These are phyloP conservation scores for Solanum boliviense DNA, from an alignment of 257 asterid species.

Conservation along the genomic window DNA sequence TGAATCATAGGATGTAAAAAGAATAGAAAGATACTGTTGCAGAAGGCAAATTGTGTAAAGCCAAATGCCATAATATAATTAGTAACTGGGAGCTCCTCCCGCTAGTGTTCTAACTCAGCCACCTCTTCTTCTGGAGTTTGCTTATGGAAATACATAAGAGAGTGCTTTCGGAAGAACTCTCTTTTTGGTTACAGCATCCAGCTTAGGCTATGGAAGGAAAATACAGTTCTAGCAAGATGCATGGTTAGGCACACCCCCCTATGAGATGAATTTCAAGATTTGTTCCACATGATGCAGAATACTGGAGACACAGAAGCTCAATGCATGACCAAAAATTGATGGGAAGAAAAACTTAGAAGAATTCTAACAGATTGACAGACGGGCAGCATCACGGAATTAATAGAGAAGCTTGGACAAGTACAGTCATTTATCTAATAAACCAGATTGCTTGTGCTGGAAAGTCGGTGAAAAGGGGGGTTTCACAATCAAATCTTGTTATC, in stretches of 20 bases:
- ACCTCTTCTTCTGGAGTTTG: not conserved
- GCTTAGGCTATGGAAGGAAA: not conserved
- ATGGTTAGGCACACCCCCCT: not conserved
- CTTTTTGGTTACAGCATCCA: not conserved
- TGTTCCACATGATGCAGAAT: not conserved
- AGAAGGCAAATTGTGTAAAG: not conserved
- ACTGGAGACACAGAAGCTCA: not conserved
- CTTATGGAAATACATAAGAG: not conserved
- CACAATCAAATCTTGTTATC: not conserved
- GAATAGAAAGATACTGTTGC: not conserved
- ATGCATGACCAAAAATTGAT: not conserved
- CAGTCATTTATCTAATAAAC: not conserved
- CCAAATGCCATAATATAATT: not conserved
- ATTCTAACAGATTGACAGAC: not conserved
- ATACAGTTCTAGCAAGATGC: not conserved
- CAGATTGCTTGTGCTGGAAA: not conserved
- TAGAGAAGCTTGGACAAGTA: not conserved
- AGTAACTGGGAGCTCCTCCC: not conserved
- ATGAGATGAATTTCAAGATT: not conserved
- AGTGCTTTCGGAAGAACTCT: not conserved
- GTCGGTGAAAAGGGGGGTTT: not conserved
- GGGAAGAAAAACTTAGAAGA: not conserved
- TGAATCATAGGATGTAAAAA: not conserved
- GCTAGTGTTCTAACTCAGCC: not conserved
- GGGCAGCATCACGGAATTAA: not conserved